Base-by-base conservation (phyloP, 2,329 filamentous ascomycete species). In the Nothophoma quercina region DNA sequence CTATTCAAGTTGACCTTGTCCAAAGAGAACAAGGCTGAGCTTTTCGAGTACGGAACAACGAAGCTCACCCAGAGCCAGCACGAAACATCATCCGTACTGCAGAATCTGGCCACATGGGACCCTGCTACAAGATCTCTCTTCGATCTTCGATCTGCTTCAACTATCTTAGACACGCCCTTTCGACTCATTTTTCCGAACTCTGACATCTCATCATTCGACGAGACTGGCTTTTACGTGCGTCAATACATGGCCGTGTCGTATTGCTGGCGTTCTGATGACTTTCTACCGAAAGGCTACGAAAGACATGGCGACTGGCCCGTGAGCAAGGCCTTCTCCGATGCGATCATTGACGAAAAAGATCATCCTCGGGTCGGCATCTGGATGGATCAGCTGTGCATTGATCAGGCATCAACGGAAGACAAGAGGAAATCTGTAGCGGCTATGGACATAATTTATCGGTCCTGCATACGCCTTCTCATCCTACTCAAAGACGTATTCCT, bases 381-480 rank as follows among this genome's bases (percentile, higher is more conserved):
- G 60, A 58, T 63, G 15, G 60, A 63, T 19, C 59, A 63, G 28
- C 51, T 62, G 1, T 63, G 59, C 10, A 63, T 63, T 19, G 35
- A 60, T 6, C 56, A 63, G 15, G 9, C 9, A 0, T 51, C 51
- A 8, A 8, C 22, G 6, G 8, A 28, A 3, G 56, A 63, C 22
- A 60, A 63, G n/a, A 33, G 46, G 5, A 55, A 25, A 4, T 55
- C 51, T 6, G 55, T 63, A 15, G 60, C 56, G 6, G 59, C 56
- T 7, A 62, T 63, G 59, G 59, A 62, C 30, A 13, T 62, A 4
- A 62, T 63, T 13, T 63, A 63, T n/a, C 41, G 48, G 12, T 60
- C 56, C 1, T 60, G 54, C 16, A 49, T 58, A 5, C 51, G 57
- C 7, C 42, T 62, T 1, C 18, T 60, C 4, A 32, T 60, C 7